These are phyloP conservation scores for Adenanthera pavonina DNA, from an alignment of 306 rosid genomes.

Conservation along the genomic window DNA sequence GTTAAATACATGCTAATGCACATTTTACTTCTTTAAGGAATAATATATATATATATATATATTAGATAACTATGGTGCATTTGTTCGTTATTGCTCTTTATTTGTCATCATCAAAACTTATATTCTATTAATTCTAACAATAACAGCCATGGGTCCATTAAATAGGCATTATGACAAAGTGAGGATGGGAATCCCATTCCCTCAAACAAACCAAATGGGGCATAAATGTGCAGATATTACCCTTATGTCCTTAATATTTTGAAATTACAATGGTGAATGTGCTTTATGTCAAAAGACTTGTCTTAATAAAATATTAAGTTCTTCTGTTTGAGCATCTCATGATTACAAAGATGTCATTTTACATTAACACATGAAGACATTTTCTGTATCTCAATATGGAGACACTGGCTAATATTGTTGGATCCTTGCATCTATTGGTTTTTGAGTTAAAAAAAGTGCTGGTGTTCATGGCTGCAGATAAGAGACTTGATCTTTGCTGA, in stretches of 20 bases:
- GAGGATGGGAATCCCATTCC: background rate
- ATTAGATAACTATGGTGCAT: no score
- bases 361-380: background rate
- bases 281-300: background rate
- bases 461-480: background rate
- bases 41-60: no score
- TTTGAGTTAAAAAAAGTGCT: background rate
- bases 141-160: no score
- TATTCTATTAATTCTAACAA: no score
- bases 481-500: conserved; percentile 33
- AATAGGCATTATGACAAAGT: background rate
- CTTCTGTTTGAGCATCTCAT: conserved; percentile 29
- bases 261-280: background rate
- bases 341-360: background rate
- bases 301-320: background rate
- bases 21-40: no score
- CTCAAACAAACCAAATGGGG: background rate
- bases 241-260: background rate
- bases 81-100: no score
- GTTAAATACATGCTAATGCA: no score
- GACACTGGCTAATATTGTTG: background rate
- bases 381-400: conserved; percentile 1
- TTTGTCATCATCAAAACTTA: no score
- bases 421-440: background rate
- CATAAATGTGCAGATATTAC: background rate